These are phyloP conservation scores for Termitomyces sp. DNA, from an alignment of 768 basidiomycete genomes.

Conservation along the genomic window DNA sequence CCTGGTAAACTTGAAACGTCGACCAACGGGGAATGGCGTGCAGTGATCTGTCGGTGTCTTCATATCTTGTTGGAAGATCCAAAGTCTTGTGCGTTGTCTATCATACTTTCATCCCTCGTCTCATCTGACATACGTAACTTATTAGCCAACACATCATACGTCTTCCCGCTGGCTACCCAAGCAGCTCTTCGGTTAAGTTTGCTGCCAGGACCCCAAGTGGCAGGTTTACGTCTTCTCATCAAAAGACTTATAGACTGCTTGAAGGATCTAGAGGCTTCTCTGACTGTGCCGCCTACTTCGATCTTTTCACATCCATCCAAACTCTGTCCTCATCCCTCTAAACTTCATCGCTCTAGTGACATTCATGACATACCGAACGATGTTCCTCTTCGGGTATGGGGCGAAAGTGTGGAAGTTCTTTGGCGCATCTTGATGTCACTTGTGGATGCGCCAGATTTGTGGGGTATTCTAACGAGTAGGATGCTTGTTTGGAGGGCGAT, in stretches of 20 bases:
- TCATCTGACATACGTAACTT: background rate
- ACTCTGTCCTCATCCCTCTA: constrained; percentile 3
- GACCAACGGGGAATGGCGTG: constrained; percentile 56
- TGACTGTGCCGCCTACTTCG: constrained; percentile 8
- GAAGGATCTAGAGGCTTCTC: constrained; percentile 20
- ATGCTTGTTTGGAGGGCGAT: constrained; percentile 52
- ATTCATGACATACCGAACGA: constrained; percentile 27
- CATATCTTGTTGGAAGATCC: constrained; percentile 28
- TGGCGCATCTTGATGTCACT: constrained; percentile 48
- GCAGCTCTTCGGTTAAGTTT: constrained; percentile 31
- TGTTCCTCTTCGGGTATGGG: constrained; percentile 38
- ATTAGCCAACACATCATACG: constrained; percentile 5
- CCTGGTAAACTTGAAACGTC: constrained; percentile 43
- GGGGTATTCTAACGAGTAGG: constrained; percentile 49
- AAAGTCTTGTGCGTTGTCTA: constrained; percentile 17
- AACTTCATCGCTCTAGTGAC: constrained; percentile 27
- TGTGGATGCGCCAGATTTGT: constrained; percentile 24
- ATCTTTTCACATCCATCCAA: background rate
- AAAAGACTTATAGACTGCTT: constrained; percentile 20
- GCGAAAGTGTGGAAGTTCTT: constrained; percentile 44
- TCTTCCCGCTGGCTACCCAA: constrained; percentile 19
- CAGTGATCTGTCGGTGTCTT: constrained; percentile 49
- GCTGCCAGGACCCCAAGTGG: constrained; percentile 20
- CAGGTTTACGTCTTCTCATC: constrained; percentile 26
- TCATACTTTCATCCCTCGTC: background rate